Evolutionary conservation across 345 rosid species (phyloP), one percentile per base, ranked within the genome.

Genomic region (Sonneratia caseolaris): DNA sequence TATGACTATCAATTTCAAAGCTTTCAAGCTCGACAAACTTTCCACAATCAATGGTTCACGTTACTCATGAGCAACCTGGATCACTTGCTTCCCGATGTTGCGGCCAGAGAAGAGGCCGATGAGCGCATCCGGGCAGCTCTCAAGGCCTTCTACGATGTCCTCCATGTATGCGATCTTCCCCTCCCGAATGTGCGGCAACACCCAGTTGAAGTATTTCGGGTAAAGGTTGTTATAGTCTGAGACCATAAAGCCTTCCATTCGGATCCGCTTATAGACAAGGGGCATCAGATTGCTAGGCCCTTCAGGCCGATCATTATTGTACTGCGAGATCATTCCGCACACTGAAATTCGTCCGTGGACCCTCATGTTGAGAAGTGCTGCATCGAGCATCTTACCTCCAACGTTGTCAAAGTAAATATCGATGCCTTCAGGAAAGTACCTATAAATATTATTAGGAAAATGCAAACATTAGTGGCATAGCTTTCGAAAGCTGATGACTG

Each of bases 391-490:
- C 71, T 75, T 73, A 14, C 79, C 82, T 0, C 82, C 82, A 0
- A 79, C 79, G 18, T 79, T 79, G 35, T 79, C 82, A 70, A 79
- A 79, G 49, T 79, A 76, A 11, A 79, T 76, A 48, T 79, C 79
- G 22, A 79, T 76, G 64, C 79, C 79, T 76, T 76, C 64, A 22
- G 79, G 79, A 32, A 76, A 76, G 74, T 42, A 76, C 71, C 78
- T 76, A 71, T 22, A 53, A 36, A 38, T 14, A 38, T 14, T 21
- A 5, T 5, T 32, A 8, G 9, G 32, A 64, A 35, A 40, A 51
- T 37, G 38, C 0, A 4, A 18, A 69, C 32, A 42, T 0, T n/a
- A 62, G 37, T 35, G 9, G 19, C 66, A 27, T 35, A n/a, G 19
- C 37, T 13, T n/a, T 61, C 16, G 27, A 61, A 61, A 61, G 5